Evolutionary conservation across 31 red algal species (phyloP).

Genomic region (Asparagopsis taxiformis): DNA sequence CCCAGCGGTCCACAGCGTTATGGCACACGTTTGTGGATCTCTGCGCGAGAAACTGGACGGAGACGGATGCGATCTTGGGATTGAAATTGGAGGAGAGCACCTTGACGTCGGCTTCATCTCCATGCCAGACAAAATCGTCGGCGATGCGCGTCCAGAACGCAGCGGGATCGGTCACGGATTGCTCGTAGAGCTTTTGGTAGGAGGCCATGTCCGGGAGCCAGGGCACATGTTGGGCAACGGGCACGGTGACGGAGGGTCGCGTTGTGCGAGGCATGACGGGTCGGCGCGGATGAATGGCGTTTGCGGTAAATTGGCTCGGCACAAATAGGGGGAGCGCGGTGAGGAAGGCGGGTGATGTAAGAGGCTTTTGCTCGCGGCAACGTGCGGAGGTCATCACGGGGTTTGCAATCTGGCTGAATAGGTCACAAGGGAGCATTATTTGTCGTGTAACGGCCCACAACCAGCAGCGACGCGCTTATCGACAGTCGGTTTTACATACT

Average conservation of each 20-base stretch:
- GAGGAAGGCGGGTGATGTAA: neutral
- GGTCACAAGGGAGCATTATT: too few relatives aligned
- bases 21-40: slow-evolving; percentile 83
- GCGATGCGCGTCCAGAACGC: slow-evolving; percentile 36
- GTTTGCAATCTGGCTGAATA: neutral
- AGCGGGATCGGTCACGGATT: slow-evolving; percentile 16
- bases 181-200: slow-evolving; percentile 19
- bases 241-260: slow-evolving; percentile 12
- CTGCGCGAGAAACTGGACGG: slow-evolving; percentile 26
- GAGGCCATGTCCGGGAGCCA: slow-evolving; percentile 24
- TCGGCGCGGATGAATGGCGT: too few relatives aligned
- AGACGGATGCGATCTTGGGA: slow-evolving; percentile 21
- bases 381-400: neutral
- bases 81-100: slow-evolving; percentile 47
- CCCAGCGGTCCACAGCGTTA: slow-evolving; percentile 86
- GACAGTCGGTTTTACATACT: too few relatives aligned
- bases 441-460: too few relatives aligned
- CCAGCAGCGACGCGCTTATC: too few relatives aligned
- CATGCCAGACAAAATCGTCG: slow-evolving; percentile 10
- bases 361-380: neutral
- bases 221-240: slow-evolving; percentile 4
- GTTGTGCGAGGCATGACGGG: neutral
- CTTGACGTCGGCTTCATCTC: neutral
- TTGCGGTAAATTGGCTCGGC: too few relatives aligned
- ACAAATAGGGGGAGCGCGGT: neutral